Percentiles rank a stretch among this genome's conserved stretches.
phyloP scores from a whole-genome alignment of 1,284 basidiomycete genomes.

The Athelia sp. region DNA sequence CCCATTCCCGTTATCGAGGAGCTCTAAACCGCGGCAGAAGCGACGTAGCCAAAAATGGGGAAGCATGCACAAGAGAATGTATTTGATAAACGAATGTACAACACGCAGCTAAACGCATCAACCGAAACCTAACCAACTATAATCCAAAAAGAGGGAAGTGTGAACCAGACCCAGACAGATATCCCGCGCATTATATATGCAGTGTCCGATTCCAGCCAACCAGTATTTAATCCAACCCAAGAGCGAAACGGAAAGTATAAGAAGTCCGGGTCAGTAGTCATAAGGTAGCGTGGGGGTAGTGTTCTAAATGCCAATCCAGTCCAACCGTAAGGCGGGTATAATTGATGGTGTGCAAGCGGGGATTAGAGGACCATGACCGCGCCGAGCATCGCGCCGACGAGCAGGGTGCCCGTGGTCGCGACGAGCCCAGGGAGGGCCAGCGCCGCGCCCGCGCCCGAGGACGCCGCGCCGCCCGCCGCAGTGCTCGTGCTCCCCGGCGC shows the following conservation, averaged over 20 bases:
- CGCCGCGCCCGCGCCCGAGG: neutral
- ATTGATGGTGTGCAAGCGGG: neutral
- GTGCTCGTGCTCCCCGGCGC: neutral
- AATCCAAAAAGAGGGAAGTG: neutral
- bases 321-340: too few relatives aligned
- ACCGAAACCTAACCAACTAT: neutral
- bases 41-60: neutral
- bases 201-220: neutral
- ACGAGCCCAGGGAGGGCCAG: neutral
- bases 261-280: neutral
- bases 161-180: neutral
- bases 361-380: neutral
- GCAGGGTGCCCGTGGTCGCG: neutral
- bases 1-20: conserved; percentile 38
- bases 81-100: neutral
- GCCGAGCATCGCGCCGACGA: neutral
- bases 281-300: neutral
- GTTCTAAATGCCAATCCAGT: neutral
- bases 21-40: conserved; percentile 11
- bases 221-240: too few relatives aligned
- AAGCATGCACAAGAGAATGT: neutral
- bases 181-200: neutral
- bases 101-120: neutral
- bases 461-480: neutral
- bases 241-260: conserved; percentile 14